Conservation (phyloP, 768 basidiomycete species). For the Grammothele lineata region DNA sequence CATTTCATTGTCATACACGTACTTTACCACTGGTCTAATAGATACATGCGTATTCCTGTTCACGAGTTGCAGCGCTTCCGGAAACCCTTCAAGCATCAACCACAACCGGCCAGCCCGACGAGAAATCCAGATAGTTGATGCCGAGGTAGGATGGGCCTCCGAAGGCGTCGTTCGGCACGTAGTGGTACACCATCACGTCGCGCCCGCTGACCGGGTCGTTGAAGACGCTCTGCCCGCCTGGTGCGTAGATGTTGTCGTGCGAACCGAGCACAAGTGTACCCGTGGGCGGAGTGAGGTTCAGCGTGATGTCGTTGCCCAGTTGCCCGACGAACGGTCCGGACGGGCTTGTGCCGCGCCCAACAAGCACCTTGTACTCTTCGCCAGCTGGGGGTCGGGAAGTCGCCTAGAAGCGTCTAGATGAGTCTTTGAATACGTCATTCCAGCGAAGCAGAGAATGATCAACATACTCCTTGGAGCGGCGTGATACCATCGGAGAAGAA, state of each 20-base stretch:
- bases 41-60: no score
- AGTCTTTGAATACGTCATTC: no score
- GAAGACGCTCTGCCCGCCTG: background rate
- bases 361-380: conserved; percentile 2
- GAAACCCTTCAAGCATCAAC: no score
- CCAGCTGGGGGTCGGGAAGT: background rate
- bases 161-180: background rate
- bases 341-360: background rate
- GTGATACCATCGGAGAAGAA: conserved; percentile 1
- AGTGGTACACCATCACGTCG: background rate
- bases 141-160: conserved; percentile 3
- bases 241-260: conserved; percentile 4
- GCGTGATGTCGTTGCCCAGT: background rate
- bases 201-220: conserved; percentile 1
- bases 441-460: no score
- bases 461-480: background rate
- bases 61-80: no score
- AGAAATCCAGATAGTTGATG: conserved; percentile 1
- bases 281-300: background rate
- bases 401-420: background rate
- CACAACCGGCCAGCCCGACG: conserved; percentile 1
- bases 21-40: no score
- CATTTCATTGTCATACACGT: no score
- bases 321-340: background rate
- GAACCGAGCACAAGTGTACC: conserved; percentile 2